Evolutionary conservation across 1,284 basidiomycete species (phyloP).

Genomic region (Wallemia mellicola): DNA sequence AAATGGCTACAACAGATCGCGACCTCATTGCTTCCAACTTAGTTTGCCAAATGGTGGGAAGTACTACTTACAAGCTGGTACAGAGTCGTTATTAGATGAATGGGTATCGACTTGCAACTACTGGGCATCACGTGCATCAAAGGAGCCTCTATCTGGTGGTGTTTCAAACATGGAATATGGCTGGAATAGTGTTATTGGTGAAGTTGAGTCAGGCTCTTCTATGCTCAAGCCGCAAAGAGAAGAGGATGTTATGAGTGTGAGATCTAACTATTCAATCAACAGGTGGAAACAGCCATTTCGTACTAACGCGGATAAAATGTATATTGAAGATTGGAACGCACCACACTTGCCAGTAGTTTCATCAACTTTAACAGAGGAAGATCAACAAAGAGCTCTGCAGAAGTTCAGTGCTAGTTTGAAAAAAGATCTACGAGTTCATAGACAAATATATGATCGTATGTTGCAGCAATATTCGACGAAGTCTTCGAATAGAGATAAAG

Average conservation of each 20-base stretch:
- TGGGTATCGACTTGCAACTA: conserved; percentile 98
- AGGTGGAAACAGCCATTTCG: not conserved
- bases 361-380: conserved; percentile 67
- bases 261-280: conserved; percentile 14
- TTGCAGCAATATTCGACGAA: conserved; percentile 43
- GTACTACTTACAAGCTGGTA: conserved; percentile 91
- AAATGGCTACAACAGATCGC: conserved; percentile 62
- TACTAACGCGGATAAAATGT: conserved; percentile 29
- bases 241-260: conserved; percentile 16
- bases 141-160: conserved; percentile 73
- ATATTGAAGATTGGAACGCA: conserved; percentile 77
- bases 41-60: conserved; percentile 62
- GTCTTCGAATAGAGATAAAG: conserved; percentile 40
- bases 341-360: conserved; percentile 52
- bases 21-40: conserved; percentile 85
- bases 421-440: conserved; percentile 50
- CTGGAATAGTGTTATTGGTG: conserved; percentile 43
- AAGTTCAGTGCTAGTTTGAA: conserved; percentile 49
- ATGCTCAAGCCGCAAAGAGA: conserved; percentile 4
- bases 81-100: conserved; percentile 83
- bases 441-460: conserved; percentile 59
- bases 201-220: conserved; percentile 14
- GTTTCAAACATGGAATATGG: conserved; percentile 99
- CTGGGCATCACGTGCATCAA: conserved; percentile 77
- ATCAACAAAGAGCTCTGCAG: conserved; percentile 54